A percentile compares a stretch with the other conserved stretches of the same genome.
These are phyloP conservation scores for Mycena alexandri DNA, from an alignment of 768 basidiomycete species.

Conservation along the genomic window DNA sequence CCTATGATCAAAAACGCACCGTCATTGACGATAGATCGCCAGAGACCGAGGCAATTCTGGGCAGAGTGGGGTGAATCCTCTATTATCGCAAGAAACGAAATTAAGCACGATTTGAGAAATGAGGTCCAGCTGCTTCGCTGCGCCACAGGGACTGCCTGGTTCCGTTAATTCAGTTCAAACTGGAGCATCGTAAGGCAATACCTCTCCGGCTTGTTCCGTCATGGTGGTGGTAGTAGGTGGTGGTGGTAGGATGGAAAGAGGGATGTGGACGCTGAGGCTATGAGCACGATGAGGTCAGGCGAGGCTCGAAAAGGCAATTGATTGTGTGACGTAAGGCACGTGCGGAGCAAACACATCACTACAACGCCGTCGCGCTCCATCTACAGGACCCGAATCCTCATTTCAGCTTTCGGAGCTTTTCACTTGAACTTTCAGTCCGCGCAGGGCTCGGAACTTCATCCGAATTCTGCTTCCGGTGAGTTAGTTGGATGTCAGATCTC, in stretches of 20 bases:
- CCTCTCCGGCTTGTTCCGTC: constrained; percentile 35
- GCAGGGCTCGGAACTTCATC: no score
- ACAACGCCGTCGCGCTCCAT: no score
- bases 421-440: no score
- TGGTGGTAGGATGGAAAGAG: not conserved
- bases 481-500: no score
- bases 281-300: not conserved
- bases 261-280: not conserved
- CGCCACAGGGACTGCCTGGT: constrained; percentile 79
- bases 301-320: no score
- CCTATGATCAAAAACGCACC: constrained; percentile 40
- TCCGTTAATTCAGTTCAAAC: not conserved
- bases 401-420: no score
- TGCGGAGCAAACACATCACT: no score
- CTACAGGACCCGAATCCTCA: no score
- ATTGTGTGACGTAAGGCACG: no score
- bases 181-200: not conserved
- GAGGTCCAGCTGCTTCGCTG: constrained; percentile 91
- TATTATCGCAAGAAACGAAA: constrained; percentile 12
- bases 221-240: constrained; percentile 26
- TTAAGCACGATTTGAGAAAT: constrained; percentile 88
- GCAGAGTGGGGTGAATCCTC: constrained; percentile 28
- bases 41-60: constrained; percentile 85
- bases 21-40: constrained; percentile 90
- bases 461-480: no score